phyloP scores from a whole-genome alignment of 1,139 yeast species.

The Candida sp. region DNA sequence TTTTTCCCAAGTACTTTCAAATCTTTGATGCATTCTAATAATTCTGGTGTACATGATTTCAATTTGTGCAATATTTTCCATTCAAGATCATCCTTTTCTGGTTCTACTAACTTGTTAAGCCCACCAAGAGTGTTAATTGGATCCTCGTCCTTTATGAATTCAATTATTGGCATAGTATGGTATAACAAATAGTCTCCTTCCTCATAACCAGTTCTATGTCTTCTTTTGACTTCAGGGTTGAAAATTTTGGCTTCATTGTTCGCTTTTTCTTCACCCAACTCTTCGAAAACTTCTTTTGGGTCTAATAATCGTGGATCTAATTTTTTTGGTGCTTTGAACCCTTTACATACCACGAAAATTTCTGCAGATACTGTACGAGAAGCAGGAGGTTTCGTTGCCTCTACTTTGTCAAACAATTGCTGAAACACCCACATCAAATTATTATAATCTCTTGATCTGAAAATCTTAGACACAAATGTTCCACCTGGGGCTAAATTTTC shows the following conservation, averaged over 20 bases:
- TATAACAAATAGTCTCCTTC: conserved; percentile 85
- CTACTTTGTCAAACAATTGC: conserved; percentile 92
- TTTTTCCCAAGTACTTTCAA: conserved; percentile 90
- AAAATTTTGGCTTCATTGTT: conserved; percentile 90
- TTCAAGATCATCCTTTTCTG: conserved; percentile 60
- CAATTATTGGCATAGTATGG: conserved; percentile 72
- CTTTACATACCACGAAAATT: conserved; percentile 94
- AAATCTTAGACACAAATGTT: conserved; percentile 94
- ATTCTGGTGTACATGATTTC: conserved; percentile 76
- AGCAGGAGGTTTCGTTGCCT: conserved; percentile 98
- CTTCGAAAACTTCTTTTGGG: conserved; percentile 93
- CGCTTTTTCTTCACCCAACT: conserved; percentile 69
- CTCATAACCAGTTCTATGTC: conserved; percentile 96
- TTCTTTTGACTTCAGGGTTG: conserved; percentile 87
- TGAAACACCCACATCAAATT: conserved; percentile 97
- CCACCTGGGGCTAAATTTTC: conserved; percentile 92
- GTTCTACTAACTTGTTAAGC: conserved; percentile 52
- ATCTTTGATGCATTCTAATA: conserved; percentile 82
- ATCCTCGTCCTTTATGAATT: conserved; percentile 74
- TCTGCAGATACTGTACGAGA: conserved; percentile 99
- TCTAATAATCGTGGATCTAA: conserved; percentile 90
- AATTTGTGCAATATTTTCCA: conserved; percentile 70
- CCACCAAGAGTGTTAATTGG: conserved; percentile 83
- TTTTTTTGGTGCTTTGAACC: conserved; percentile 94
- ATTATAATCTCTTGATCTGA: conserved; percentile 97